Evolutionary conservation across 768 basidiomycete species (phyloP), one percentile per base, ranked within the genome.

Genomic region (Russula griseocarnosa): DNA sequence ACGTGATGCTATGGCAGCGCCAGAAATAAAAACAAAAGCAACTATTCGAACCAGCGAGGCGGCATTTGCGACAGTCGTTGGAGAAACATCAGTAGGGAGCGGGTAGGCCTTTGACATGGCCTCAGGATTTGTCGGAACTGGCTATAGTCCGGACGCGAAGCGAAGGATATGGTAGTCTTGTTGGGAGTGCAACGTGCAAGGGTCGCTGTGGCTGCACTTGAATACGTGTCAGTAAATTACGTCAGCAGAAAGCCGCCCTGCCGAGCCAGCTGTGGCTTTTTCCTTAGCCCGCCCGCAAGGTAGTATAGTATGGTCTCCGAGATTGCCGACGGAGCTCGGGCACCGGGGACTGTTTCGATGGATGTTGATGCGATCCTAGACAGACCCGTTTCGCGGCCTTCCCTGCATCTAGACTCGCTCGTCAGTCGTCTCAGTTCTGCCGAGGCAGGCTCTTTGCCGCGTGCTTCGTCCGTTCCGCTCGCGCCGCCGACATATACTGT

Each of bases 1-100:
- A 75, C 97, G 87, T 63, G 94, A 96, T 38, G 95, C 88, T 71
- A 98, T 90, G 26, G 97, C 95, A 71, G 95, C 94, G 69, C 83
- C 94, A 60, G 94, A 94, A 71, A 98, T 98, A 72, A 96, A 81
- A 18, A 83, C 81, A 61, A 99, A 87, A 26, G 95, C 90, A 68
- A 97, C 82, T 67, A 96, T 93, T 68, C 92, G 87, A 69, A 99
- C 79, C 69, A 98, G 81, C 56, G 94, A 94, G 47, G 88, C 84
- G n/a, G 92, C 90, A 71, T 98, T 97, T 58, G 84, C 78, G 70
- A 94, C 85, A 49, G 91, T 87, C 63, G 83, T 75, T 40, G 85
- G 82, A 6, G 92, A 84, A 61, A 92, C 65, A 68, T 88, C 79
- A 65, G 81, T 77, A 78, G 89, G 87, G 75, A 91, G 80, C 58